These are phyloP conservation scores for Pelargonium australe DNA, from an alignment of 441 rosid genomes.

Conservation along the genomic window DNA sequence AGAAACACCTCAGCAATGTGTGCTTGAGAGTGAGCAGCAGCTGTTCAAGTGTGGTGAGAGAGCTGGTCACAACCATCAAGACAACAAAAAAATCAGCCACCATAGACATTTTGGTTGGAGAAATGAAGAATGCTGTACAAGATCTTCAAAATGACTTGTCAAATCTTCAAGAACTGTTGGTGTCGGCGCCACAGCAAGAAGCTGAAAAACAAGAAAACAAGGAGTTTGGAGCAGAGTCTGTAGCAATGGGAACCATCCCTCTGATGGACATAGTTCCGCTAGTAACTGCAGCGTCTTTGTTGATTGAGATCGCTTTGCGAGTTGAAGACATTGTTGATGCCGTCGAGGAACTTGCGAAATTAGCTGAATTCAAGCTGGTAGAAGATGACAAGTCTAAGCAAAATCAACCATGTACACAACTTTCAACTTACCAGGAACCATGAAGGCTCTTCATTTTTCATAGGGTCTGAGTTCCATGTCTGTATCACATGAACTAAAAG, in stretches of 20 bases:
- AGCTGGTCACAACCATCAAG: constrained; percentile 35
- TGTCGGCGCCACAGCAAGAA: constrained; percentile 19
- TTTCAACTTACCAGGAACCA: constrained; percentile 15
- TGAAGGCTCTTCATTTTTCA: constrained; percentile 20
- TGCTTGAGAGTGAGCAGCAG: constrained; percentile 35
- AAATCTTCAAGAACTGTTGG: constrained; percentile 7
- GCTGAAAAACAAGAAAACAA: constrained; percentile 10
- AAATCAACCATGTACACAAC: constrained; percentile 14
- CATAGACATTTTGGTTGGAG: constrained; percentile 34
- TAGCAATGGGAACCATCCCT: constrained; percentile 13
- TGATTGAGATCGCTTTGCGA: constrained; percentile 42
- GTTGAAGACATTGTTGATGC: constrained; percentile 37
- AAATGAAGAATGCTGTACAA: constrained; percentile 48
- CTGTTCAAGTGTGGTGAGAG: constrained; percentile 39
- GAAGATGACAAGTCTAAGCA: constrained; percentile 26
- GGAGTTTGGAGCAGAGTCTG: background rate
- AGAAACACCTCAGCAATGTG: constrained; percentile 30
- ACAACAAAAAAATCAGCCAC: constrained; percentile 39
- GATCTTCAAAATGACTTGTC: constrained; percentile 45
- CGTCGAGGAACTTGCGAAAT: constrained; percentile 35
- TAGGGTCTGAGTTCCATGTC: constrained; percentile 21
- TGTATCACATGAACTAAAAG: background rate
- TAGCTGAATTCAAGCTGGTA: constrained; percentile 42
- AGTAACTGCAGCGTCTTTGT: constrained; percentile 40
- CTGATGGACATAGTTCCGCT: constrained; percentile 42